Evolutionary conservation across 1,284 basidiomycete species (phyloP), one percentile per base, ranked within the genome.

Genomic region (Sporisorium reilianum): DNA sequence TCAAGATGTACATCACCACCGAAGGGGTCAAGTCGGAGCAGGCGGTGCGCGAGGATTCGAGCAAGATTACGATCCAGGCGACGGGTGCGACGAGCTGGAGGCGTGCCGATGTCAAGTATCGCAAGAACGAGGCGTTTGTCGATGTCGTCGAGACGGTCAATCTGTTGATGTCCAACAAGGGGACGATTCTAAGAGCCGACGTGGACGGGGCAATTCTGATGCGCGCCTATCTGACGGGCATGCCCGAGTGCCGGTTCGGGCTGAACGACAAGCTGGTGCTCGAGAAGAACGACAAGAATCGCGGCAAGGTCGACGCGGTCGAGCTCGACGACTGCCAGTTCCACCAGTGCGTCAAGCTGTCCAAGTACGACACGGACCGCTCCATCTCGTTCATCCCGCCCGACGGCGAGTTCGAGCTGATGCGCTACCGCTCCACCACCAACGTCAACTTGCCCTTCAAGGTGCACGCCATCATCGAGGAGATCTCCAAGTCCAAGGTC

Each of bases 191-290:
- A 14, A 90, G 97, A n/a, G 94, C 97, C 1, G 97, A 99, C 80
- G 95, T 99, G 7, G 95, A 99, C 82, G 97, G 96, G 0, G 94
- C 97, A 78, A 97, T 99, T 74, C 89, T 96, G 78, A 98, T 99
- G 96, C 90, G 97, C 12, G 97, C 97, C 10, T 98, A 98, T 85
- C 88, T 99, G 23, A 91, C 93, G 25, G 97, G 97, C 18, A 94
- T 94, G 55, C 94, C 96, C 0, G 95, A 97, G 81, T 98, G 95
- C 89, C 96, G 97, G 85, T 98, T 99, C 78, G 97, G 97, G 3
- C 87, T 99, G 71, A 99, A 99, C 81, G 95, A 98, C 87, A 98
- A 98, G 86, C 89, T 99, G 30, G 94, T 98, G 22, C 91, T 98
- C 60, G 95, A 97, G 87, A 94, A 94, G 87, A 90, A 70, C 46